Evolutionary conservation across 1,139 yeast genomes (phyloP).

Genomic region (Blastobotrys elegans): DNA sequence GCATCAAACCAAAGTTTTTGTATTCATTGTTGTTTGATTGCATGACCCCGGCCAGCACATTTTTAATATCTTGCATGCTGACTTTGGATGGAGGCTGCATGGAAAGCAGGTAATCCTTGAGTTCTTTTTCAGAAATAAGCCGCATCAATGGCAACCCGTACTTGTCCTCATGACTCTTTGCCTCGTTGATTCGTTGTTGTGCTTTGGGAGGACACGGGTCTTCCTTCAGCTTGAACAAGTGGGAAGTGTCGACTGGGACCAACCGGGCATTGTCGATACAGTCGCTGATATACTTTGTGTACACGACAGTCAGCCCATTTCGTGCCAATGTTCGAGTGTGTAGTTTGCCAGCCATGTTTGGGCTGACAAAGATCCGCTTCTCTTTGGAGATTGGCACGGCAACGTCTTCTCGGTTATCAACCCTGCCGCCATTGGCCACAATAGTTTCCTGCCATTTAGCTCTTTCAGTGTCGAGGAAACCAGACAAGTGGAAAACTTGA

Average conservation of each 20-base stretch:
- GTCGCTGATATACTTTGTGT: conserved; percentile 59
- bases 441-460: not conserved
- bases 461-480: not conserved
- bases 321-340: not conserved
- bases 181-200: not conserved
- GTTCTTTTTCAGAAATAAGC: not conserved
- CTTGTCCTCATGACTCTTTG: not conserved
- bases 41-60: not conserved
- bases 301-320: not conserved
- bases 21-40: not conserved
- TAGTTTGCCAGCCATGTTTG: not conserved
- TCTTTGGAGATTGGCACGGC: not conserved
- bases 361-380: not conserved
- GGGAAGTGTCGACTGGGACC: conserved; percentile 56
- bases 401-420: not conserved
- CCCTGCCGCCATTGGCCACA: not conserved
- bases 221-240: conserved; percentile 37
- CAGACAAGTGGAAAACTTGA: not conserved
- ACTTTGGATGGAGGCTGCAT: too few species aligned
- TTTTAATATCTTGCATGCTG: too few species aligned
- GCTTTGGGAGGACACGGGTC: not conserved
- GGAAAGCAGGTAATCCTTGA: too few species aligned
- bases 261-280: conserved; percentile 45
- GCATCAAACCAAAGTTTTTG: not conserved
- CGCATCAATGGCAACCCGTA: not conserved